A percentile compares a stretch with the other conserved stretches of the same genome.
Evolutionary conservation across 2,329 filamentous ascomycete species (phyloP).

Genomic region (Fusarium lyarnte): DNA sequence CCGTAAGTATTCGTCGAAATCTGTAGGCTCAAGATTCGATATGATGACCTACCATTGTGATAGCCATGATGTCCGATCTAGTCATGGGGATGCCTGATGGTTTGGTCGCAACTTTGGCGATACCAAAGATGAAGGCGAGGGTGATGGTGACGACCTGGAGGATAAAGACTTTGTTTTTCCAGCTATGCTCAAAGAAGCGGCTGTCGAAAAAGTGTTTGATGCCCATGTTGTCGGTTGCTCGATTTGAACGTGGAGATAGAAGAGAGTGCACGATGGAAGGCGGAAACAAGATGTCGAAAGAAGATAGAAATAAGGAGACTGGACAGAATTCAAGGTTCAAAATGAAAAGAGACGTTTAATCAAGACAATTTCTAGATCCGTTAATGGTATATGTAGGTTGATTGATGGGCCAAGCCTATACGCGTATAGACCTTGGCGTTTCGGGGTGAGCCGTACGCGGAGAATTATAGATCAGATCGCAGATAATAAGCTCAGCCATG

Average conservation of each 20-base stretch:
- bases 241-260: background rate
- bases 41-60: conserved; percentile 25
- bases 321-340: too few species aligned
- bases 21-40: too few species aligned
- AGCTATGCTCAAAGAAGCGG: conserved; percentile 17
- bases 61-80: conserved; percentile 28
- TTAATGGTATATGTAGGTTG: background rate
- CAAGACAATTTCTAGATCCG: background rate
- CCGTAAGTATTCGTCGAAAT: too few species aligned
- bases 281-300: too few species aligned
- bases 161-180: conserved; percentile 28
- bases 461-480: background rate
- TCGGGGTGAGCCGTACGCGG: background rate
- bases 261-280: accelerated
- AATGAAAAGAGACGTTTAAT: background rate
- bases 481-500: background rate
- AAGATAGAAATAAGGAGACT: background rate
- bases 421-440: background rate
- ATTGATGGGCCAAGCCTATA: background rate
- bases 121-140: conserved; percentile 6
- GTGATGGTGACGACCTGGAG: background rate
- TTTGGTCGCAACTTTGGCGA: conserved; percentile 22
- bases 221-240: background rate
- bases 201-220: conserved; percentile 17
- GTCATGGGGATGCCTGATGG: conserved; percentile 19